Evolutionary conservation across 2,329 filamentous ascomycete species (phyloP), one percentile per base, ranked within the genome.

Genomic region (Talaromyces sp.): DNA sequence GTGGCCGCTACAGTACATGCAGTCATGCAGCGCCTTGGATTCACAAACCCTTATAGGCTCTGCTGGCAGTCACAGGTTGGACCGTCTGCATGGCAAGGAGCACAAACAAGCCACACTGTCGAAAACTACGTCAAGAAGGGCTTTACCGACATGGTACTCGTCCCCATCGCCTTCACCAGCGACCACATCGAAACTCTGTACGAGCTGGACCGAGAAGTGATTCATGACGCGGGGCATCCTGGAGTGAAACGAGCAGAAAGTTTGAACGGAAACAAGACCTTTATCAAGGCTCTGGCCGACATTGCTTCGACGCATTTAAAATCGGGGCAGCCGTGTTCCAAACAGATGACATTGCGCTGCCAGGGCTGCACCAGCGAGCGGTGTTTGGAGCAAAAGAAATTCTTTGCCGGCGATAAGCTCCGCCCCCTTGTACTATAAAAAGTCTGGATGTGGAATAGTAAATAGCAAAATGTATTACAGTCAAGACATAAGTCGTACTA

Each of bases 21-120:
- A 2, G 93, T 99, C n/a, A 97, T 97, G 89, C 86, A 96, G 73
- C 84, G 91, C 55, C 82, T 99, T 14, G 88, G 88, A 32, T 92
- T 95, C 76, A 88, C 86, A 63, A 95, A 99, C 77, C 91, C 90
- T 6, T 98, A 97, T 77, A 88, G 95, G 58, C 82, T 99, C 19
- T 95, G 93, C 70, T 99, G 95, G 95, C 95, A 99, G 76, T 97
- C 93, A 5, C 95, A 99, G 77, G 95, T 99, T 64, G 95, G 96
- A 8, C 95, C 96, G 0, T 91, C 89, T 29, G 90, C 95, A 21
- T 99, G 95, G 95, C 82, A 99, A 9, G 95, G 95, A 24, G 93
- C 95, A 11, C 95, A 99, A 75, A 99, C 95, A 0, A 87, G 88
- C 62, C 86, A 89, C 66, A 93, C 93, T 0, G 95, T 99, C 11